These are phyloP conservation scores for Pelargonium nanum DNA, from an alignment of 345 rosid species.

Conservation along the genomic window DNA sequence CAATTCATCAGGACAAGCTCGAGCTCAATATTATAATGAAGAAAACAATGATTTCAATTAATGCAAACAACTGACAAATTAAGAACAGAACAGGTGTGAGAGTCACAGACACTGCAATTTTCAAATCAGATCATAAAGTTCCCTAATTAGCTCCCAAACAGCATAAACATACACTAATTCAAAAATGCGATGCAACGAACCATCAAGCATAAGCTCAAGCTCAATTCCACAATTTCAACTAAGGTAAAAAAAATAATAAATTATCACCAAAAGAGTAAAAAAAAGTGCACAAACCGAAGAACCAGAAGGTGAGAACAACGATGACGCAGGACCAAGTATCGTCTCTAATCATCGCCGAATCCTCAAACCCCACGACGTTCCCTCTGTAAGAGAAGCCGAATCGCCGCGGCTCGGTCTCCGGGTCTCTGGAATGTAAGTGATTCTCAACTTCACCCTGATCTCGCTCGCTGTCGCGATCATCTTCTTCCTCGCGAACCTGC, in stretches of 20 bases:
- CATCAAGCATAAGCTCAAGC: not conserved
- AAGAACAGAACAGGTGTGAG: constrained; percentile 40
- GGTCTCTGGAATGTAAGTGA: constrained; percentile 7
- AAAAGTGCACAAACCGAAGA: constrained; percentile 50
- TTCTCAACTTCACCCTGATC: not conserved
- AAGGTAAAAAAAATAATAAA: too few relatives aligned
- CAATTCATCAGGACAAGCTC: not conserved
- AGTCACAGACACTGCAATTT: not conserved
- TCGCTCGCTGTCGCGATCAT: constrained; percentile 12
- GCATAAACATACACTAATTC: not conserved
- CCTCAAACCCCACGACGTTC: constrained; percentile 21
- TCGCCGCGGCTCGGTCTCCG: constrained; percentile 36
- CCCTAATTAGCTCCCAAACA: not conserved
- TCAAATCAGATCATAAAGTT: not conserved
- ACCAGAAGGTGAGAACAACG: constrained; percentile 78
- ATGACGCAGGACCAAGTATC: constrained; percentile 86
- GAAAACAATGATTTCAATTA: too few relatives aligned
- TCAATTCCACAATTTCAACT: not conserved
- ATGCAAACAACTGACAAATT: too few relatives aligned
- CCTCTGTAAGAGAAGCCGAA: constrained; percentile 26
- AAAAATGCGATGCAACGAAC: not conserved
- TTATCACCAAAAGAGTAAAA: not conserved
- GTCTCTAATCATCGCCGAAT: constrained; percentile 33
- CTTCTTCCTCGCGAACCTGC: constrained; percentile 33
- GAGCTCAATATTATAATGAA: not conserved